phyloP scores from a whole-genome alignment of 2,329 filamentous ascomycete species.

The Fusarium subglutinans region DNA sequence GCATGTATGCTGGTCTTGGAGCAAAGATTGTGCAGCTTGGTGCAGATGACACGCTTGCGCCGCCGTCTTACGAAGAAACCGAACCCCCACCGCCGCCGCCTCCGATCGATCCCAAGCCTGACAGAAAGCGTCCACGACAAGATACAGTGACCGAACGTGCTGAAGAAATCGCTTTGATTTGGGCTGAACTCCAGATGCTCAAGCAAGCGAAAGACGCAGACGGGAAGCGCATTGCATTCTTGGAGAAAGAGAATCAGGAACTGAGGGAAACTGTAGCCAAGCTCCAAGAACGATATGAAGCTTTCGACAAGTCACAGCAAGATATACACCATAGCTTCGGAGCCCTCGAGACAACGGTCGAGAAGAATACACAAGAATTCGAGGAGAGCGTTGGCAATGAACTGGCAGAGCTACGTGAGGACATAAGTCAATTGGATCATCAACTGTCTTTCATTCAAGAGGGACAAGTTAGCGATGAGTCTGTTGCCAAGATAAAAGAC shows the following conservation, averaged over 20 bases:
- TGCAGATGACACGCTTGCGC: not conserved
- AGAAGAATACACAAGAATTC: not conserved
- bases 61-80: not conserved
- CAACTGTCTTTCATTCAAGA: not conserved
- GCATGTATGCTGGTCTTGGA: conserved; percentile 21
- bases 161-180: not conserved
- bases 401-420: conserved; percentile 4
- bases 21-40: conserved; percentile 5
- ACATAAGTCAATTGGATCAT: not conserved
- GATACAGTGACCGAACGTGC: not conserved
- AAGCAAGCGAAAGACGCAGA: not conserved
- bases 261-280: not conserved
- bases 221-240: not conserved
- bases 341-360: not conserved
- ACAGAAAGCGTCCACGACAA: conserved; percentile 10
- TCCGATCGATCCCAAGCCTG: not conserved
- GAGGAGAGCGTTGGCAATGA: not conserved
- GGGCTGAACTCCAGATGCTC: not conserved
- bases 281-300: not conserved
- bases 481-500: conserved; percentile 2
- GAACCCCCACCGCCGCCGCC: not conserved
- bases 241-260: not conserved
- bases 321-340: not conserved
- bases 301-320: not conserved
- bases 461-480: conserved; percentile 1